Evolutionary conservation across 2,329 filamentous ascomycete genomes (phyloP).

Genomic region (Fusarium pseudonygamai): DNA sequence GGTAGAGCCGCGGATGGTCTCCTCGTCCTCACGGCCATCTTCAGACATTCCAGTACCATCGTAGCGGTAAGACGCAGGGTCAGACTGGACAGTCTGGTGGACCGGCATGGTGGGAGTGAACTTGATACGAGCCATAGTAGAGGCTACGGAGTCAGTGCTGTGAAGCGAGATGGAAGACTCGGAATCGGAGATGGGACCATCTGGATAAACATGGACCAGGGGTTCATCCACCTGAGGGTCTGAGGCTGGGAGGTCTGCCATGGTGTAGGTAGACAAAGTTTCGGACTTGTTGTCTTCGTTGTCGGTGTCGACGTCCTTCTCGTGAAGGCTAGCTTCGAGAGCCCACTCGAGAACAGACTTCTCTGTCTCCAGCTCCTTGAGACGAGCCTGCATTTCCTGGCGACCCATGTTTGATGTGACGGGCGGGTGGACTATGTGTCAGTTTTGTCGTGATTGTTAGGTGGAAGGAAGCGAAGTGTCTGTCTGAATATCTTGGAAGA

Average conservation of each 20-base stretch:
- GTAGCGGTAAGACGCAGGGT: not conserved
- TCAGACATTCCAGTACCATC: not conserved
- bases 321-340: not conserved
- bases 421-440: not conserved
- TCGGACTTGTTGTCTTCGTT: not conserved
- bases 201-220: not conserved
- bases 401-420: not conserved
- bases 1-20: not conserved
- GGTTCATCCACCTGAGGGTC: not conserved
- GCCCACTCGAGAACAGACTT: not conserved
- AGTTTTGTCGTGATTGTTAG: not conserved
- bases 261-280: not conserved
- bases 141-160: not conserved
- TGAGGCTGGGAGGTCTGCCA: not conserved
- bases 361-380: not conserved
- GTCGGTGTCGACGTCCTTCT: not conserved
- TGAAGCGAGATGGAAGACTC: not conserved
- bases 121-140: not conserved
- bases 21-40: not conserved
- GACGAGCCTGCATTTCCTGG: not conserved
- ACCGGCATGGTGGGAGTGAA: not conserved
- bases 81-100: not conserved
- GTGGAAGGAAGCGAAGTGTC: not conserved
- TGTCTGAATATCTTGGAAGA: fast-evolving
- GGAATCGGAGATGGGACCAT: not conserved